Evolutionary conservation across 163 green algal genomes (phyloP), one percentile per base, ranked within the genome.

Genomic region (Coccomyxa subellipsoidea): DNA sequence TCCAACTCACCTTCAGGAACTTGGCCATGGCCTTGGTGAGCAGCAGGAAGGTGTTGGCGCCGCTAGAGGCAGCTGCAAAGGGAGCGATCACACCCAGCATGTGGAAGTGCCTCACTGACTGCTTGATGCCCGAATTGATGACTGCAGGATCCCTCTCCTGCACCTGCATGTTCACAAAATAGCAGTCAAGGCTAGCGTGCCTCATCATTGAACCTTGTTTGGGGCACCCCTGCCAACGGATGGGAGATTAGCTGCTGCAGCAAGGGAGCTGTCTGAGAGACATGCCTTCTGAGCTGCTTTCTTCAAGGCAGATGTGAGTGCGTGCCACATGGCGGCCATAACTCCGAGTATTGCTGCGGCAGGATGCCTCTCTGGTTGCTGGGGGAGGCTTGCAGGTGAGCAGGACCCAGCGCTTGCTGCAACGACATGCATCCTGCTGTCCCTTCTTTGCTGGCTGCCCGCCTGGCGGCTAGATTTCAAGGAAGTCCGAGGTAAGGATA

Each of bases 11-110:
- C 69, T 78, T 73, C 29, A 73, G 25, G 3, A 78, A 78, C 39
- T 36, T 38, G 18, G 80, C 80, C 38, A 79, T 36, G 69, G 80
- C 80, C 7, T 47, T 40, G 36, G 80, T 78, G 38, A 83, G 69
- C 69, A 83, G 80, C 80, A 79, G 70, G 29, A 79, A 35, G 39
- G 80, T 78, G 39, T 79, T 70, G 31, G n/a, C 25, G 7, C 23
- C 29, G 29, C 23, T 4, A 27, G 37, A 69, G 4, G 39, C 76
- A 31, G 76, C 76, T 29, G 76, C 76, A 66, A 80, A 80, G 29
- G 76, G 76, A 27, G 76, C 76, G 69, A 80, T 27, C 8, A 31
- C 76, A 31, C 31, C 37, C 8, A 80, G 39, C 39, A 69, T 80
- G 31, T 39, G 36, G 18, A 66, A 38, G 27, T 80, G 76, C 29